Conservation (phyloP, 108 stramenopile species). For the Cylindrotheca closterium region DNA sequence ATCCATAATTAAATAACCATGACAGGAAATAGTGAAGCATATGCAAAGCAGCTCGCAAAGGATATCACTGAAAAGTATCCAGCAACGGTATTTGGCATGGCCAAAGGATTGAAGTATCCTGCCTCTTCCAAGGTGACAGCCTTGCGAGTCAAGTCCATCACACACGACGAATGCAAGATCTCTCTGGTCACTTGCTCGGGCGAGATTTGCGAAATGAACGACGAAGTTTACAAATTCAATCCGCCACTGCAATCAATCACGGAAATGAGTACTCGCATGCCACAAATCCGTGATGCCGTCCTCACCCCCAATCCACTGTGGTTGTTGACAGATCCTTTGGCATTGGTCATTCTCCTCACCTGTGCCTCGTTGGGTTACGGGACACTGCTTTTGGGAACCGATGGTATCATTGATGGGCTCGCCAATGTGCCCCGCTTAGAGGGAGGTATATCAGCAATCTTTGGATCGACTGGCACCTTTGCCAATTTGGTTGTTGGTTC, state of each 20-base stretch:
- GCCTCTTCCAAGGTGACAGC: constrained; percentile 11
- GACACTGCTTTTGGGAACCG: constrained; percentile 11
- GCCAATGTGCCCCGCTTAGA: constrained; percentile 6
- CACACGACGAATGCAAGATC: constrained; percentile 19
- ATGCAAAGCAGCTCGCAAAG: constrained; percentile 9
- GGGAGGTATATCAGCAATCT: neutral
- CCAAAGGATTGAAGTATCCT: neutral
- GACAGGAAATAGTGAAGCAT: constrained; percentile 1
- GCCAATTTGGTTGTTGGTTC: constrained; percentile 1
- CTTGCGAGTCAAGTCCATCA: constrained; percentile 13
- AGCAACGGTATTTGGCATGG: constrained; percentile 14
- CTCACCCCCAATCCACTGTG: constrained; percentile 21
- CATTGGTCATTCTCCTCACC: constrained; percentile 18
- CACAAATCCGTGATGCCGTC: constrained; percentile 14
- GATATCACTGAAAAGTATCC: constrained; percentile 10
- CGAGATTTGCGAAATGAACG: constrained; percentile 30
- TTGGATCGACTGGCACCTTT: constrained; percentile 19
- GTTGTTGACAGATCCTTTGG: constrained; percentile 27
- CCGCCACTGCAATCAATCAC: constrained; percentile 7
- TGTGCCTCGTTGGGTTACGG: constrained; percentile 6
- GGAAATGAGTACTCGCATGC: constrained; percentile 11
- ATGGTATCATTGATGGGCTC: constrained; percentile 9
- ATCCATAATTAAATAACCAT: no score
- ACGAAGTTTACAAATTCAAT: constrained; percentile 21
- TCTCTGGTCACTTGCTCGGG: constrained; percentile 19